A percentile compares a stretch with the other conserved stretches of the same genome.
Conservation (phyloP, 2,329 filamentous ascomycete species). For the Aspergillus pseudoviridinutans region DNA sequence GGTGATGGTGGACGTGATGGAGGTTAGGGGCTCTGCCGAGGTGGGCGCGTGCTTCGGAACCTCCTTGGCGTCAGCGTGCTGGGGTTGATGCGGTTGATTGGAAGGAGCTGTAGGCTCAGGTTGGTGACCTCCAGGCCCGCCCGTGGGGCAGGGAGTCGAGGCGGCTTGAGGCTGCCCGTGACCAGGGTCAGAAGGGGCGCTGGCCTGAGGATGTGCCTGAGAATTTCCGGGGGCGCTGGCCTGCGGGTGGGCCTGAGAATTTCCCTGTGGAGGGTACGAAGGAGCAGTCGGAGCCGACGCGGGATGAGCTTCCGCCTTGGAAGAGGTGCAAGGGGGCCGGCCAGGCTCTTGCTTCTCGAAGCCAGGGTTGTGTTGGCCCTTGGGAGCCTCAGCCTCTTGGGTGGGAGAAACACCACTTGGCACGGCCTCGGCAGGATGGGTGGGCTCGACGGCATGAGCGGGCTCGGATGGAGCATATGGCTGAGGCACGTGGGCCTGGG, state of each 20-base stretch:
- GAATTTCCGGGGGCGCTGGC: background rate
- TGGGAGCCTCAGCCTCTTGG: background rate
- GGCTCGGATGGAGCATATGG: background rate
- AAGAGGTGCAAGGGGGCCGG: background rate
- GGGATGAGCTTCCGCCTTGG: background rate
- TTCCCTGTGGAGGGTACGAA: background rate
- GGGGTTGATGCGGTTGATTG: background rate
- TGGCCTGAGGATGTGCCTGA: too few relatives aligned
- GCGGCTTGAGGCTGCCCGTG: background rate
- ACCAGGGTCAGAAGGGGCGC: background rate
- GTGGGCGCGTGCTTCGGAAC: background rate
- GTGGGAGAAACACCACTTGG: background rate
- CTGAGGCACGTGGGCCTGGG: background rate
- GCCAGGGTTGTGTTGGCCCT: background rate
- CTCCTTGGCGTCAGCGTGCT: background rate
- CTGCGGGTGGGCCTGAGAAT: too few relatives aligned
- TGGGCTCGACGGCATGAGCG: too few relatives aligned
- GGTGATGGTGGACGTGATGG: conserved; percentile 8
- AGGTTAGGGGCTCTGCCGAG: background rate
- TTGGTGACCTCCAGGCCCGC: background rate
- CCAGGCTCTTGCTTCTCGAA: background rate
- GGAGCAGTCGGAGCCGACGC: background rate
- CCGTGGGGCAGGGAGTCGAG: background rate
- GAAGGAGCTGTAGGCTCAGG: background rate
- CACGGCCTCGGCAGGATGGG: background rate